Evolutionary conservation across 1,284 basidiomycete genomes (phyloP).

Genomic region (Trichosporon asahii): DNA sequence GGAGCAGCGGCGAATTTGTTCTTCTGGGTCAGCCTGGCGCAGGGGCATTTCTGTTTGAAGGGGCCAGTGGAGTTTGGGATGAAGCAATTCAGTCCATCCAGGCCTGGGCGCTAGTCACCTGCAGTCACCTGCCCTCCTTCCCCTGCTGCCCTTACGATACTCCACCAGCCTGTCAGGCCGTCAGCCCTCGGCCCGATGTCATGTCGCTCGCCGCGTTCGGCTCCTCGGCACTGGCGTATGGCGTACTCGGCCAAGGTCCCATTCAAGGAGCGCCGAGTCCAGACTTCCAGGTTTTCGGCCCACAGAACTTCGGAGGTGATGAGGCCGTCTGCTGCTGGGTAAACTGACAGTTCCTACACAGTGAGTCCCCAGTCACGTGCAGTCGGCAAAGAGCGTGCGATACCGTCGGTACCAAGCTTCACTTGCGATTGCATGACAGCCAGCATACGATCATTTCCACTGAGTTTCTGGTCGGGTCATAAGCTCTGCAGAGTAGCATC

Average conservation of each 20-base stretch:
- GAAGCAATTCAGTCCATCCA: conserved; percentile 1
- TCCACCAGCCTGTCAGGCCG: background rate
- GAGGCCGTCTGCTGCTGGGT: no score
- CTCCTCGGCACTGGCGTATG: background rate
- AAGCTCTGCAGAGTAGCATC: no score
- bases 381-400: no score
- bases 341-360: no score
- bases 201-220: background rate
- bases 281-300: background rate
- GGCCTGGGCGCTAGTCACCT: background rate
- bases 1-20: background rate
- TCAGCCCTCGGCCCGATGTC: no score
- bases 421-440: no score
- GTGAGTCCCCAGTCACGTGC: no score
- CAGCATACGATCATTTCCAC: no score
- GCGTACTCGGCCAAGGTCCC: background rate
- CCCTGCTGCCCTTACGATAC: background rate
- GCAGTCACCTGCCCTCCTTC: background rate
- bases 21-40: background rate
- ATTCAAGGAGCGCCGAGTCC: background rate
- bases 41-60: background rate
- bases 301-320: background rate
- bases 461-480: no score
- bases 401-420: no score
- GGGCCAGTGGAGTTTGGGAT: background rate